Evolutionary conservation across 331 rosid genomes (phyloP), one percentile per base, ranked within the genome.

Genomic region (Dryas integrifolia): DNA sequence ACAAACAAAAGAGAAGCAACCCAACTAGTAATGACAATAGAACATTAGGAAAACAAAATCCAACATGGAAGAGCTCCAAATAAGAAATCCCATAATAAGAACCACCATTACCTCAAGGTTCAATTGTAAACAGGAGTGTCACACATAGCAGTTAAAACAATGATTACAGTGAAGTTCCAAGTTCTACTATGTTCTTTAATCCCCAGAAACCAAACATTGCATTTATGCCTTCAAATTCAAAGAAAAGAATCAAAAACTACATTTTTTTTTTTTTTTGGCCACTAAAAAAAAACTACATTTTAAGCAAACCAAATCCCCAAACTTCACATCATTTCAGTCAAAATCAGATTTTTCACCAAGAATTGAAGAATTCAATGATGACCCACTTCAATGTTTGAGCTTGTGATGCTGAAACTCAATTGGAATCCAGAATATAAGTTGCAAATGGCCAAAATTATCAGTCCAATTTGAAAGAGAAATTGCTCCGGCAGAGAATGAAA

Each of bases 241-340:
- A 26, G 30, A 2, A 30, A 1, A 1, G 35, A 30, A 30, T 2
- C 35, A 5, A 6, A 47, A 10, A 48, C 58, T 45, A 3, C 44
- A 66, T 47, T 67, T 6, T 38, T 18, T 18, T 18, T 18, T 18
- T 18, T 18, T 18, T 18, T 18, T 18, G 21, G 21, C 21, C 21
- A 18, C 21, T 18, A 18, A 18, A 18, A 18, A 5, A 6, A 47
- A 10, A 48, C 58, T 45, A 3, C 44, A 66, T 47, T 67, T 6
- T 38, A 24, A 26, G 10, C 11, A 63, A 69, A 58, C 48, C 67
- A 46, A 46, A 30, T 50, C 68, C 67, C 68, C 18, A 58, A 58
- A 47, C 3, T 47, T 6, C 39, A 46, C 4, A 40, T 13, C 56
- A 58, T 30, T 18, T 6, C 14, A 16, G 21, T 0, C 14, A 35